Evolutionary conservation across 495 filamentous ascomycete genomes (phyloP).

Genomic region (Neurospora sp.): DNA sequence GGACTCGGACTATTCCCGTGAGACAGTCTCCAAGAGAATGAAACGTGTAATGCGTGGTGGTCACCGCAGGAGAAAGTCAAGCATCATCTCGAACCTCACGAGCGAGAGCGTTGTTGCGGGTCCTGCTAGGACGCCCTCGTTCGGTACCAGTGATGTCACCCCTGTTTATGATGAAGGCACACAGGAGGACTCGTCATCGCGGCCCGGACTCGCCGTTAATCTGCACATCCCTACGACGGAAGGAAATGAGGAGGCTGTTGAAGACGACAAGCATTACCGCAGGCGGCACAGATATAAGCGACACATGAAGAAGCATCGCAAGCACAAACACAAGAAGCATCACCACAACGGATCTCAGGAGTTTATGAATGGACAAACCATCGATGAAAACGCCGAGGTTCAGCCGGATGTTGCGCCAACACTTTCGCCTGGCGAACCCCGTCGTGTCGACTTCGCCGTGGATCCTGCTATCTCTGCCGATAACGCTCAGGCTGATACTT

Average conservation of each 20-base stretch:
- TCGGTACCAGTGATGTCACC: constrained; percentile 24
- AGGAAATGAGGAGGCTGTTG: constrained; percentile 26
- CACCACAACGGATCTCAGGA: constrained; percentile 15
- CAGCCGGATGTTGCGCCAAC: constrained; percentile 4
- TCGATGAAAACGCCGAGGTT: constrained; percentile 19
- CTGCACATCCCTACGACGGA: constrained; percentile 9
- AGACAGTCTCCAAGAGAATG: constrained; percentile 64
- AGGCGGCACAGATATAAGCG: constrained; percentile 21
- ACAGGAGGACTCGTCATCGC: constrained; percentile 22
- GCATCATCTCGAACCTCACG: constrained; percentile 55
- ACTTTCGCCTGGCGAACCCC: constrained; percentile 22
- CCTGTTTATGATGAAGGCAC: constrained; percentile 19
- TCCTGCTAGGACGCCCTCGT: constrained; percentile 26
- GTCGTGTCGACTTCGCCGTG: constrained; percentile 38
- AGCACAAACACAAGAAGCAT: constrained; percentile 19
- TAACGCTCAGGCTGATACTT: constrained; percentile 25
- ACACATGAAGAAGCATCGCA: constrained; percentile 25
- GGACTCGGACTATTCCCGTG: constrained; percentile 54
- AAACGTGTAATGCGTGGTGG: constrained; percentile 54
- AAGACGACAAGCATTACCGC: constrained; percentile 26
- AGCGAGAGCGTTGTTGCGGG: constrained; percentile 16
- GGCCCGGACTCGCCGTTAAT: constrained; percentile 10
- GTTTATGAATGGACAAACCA: constrained; percentile 14
- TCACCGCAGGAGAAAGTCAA: constrained; percentile 61
- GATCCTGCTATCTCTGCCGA: constrained; percentile 6